Percentiles rank a stretch among this genome's conserved stretches.
These are phyloP conservation scores for Avena insularis DNA, from an alignment of 176 grass and related monocot species.

Conservation along the genomic window DNA sequence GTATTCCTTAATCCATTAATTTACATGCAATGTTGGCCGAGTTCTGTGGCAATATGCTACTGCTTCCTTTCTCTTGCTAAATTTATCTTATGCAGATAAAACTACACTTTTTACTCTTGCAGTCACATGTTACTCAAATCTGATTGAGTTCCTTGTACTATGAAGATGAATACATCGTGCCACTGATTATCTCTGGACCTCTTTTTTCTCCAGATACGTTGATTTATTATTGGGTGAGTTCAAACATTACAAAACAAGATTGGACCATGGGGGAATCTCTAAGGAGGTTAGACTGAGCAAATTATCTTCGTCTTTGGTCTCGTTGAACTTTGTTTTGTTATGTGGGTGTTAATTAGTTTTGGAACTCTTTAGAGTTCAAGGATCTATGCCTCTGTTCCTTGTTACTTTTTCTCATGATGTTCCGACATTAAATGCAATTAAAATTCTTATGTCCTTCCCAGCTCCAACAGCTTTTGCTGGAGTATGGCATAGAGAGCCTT, in stretches of 20 bases:
- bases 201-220: constrained; percentile 73
- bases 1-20: constrained; percentile 21
- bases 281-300: constrained; percentile 67
- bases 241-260: constrained; percentile 98
- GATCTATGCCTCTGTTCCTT: constrained; percentile 24
- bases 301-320: constrained; percentile 21
- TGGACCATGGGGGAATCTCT: constrained; percentile 88
- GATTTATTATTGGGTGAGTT: constrained; percentile 99
- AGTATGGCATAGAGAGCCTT: constrained; percentile 84
- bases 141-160: background rate
- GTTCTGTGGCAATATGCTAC: constrained; percentile 17
- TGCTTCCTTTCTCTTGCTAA: constrained; percentile 26
- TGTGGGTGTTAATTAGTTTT: constrained; percentile 16
- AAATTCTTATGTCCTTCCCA: constrained; percentile 46
- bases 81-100: constrained; percentile 14
- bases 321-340: constrained; percentile 31
- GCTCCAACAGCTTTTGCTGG: constrained; percentile 86
- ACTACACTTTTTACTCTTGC: constrained; percentile 7
- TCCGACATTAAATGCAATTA: background rate
- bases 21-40: constrained; percentile 1
- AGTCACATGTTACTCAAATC: constrained; percentile 25
- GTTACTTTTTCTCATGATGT: constrained; percentile 12
- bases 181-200: constrained; percentile 29
- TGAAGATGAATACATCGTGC: constrained; percentile 13
- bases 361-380: constrained; percentile 3